Evolutionary conservation across 1,284 basidiomycete genomes (phyloP).

Genomic region (Leccinum subfulvum): DNA sequence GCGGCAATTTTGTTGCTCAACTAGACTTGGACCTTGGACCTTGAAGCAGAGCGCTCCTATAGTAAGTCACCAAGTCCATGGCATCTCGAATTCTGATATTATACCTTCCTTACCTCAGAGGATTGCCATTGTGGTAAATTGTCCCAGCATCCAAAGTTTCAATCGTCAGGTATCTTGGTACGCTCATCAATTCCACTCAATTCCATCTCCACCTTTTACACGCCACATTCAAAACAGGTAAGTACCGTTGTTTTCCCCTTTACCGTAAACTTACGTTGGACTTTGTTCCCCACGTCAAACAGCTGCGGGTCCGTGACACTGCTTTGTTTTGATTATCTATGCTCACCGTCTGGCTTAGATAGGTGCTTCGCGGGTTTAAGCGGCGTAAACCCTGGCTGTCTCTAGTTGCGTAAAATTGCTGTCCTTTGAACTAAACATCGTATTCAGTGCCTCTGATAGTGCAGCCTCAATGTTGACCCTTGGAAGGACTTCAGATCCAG

Average conservation of each 20-base stretch:
- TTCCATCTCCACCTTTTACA: neutral
- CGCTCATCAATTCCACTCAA: neutral
- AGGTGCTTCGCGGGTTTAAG: neutral
- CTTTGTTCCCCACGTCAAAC: neutral
- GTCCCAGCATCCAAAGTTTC: neutral
- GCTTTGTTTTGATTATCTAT: neutral
- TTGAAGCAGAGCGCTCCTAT: neutral
- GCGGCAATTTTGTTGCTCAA: neutral
- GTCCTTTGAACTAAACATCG: neutral
- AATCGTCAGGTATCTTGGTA: neutral
- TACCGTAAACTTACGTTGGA: neutral
- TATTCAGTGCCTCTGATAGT: neutral
- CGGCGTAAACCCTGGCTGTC: neutral
- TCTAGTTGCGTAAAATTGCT: neutral
- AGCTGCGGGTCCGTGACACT: neutral
- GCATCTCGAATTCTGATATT: neutral
- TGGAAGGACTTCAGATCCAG: neutral
- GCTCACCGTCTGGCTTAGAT: neutral
- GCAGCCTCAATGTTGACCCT: neutral
- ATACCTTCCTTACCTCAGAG: neutral
- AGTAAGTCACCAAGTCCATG: neutral
- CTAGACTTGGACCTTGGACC: neutral
- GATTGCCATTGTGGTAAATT: neutral
- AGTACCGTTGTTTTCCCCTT: neutral
- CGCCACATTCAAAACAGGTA: neutral